Evolutionary conservation across 805 yeast genomes (phyloP).

Genomic region (Metschnikowia reukaufii): DNA sequence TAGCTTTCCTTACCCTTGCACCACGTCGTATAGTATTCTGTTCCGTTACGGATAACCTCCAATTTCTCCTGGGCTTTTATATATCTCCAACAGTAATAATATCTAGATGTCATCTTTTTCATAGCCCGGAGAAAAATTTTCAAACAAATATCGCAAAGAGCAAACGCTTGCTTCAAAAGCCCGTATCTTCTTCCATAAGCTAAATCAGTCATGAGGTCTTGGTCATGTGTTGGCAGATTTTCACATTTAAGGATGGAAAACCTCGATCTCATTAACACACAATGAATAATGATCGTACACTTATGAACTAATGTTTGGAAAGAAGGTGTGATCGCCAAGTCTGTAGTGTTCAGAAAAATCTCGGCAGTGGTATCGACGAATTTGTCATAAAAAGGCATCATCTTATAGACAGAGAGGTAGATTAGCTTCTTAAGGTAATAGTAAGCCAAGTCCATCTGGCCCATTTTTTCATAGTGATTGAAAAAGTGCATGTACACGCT

Average conservation of each 20-base stretch:
- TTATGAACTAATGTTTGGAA: slow-evolving; percentile 20
- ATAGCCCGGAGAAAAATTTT: slow-evolving; percentile 11
- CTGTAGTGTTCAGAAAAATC: slow-evolving; percentile 15
- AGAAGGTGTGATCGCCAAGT: slow-evolving; percentile 19
- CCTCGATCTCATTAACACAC: slow-evolving; percentile 15
- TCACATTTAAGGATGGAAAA: slow-evolving; percentile 16
- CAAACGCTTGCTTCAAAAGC: slow-evolving; percentile 14
- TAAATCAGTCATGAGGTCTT: slow-evolving; percentile 4
- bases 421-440: slow-evolving; percentile 39
- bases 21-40: slow-evolving; percentile 17
- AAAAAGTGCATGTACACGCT: slow-evolving; percentile 18
- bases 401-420: slow-evolving; percentile 22
- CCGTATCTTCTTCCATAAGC: slow-evolving; percentile 15
- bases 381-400: slow-evolving; percentile 22
- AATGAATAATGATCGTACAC: slow-evolving; percentile 17
- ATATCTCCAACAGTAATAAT: slow-evolving; percentile 22
- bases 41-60: slow-evolving; percentile 13
- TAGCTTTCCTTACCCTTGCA: slow-evolving; percentile 19
- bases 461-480: slow-evolving; percentile 33
- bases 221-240: slow-evolving; percentile 13
- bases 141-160: slow-evolving; percentile 16
- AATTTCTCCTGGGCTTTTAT: slow-evolving; percentile 18
- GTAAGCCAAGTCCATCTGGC: slow-evolving; percentile 35
- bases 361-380: slow-evolving; percentile 12
- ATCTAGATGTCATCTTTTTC: slow-evolving; percentile 17